Evolutionary conservation across 768 basidiomycete genomes (phyloP).

Genomic region (Suillus occidentalis): DNA sequence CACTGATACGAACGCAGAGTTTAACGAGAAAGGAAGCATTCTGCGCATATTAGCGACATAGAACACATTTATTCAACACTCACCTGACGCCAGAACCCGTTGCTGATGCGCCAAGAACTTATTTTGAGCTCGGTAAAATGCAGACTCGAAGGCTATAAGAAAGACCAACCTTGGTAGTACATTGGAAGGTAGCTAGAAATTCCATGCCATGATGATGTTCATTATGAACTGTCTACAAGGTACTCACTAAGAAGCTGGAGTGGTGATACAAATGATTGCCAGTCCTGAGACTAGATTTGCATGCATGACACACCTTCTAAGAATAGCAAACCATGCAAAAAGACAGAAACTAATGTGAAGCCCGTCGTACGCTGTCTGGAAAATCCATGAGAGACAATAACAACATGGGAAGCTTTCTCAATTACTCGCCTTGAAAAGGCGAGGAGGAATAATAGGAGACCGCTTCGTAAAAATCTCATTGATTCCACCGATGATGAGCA

Average conservation of each 20-base stretch:
- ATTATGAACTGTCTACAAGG: background rate
- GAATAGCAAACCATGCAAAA: constrained; percentile 37
- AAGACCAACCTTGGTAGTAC: constrained; percentile 36
- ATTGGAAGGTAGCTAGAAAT: constrained; percentile 36
- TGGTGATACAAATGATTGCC: background rate
- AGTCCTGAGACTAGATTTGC: background rate
- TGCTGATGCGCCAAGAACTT: constrained; percentile 38
- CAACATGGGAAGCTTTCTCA: background rate
- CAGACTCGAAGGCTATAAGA: background rate
- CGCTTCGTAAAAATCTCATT: constrained; percentile 37
- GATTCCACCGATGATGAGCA: constrained; percentile 29
- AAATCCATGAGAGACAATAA: background rate
- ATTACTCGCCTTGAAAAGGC: constrained; percentile 34
- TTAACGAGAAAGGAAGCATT: constrained; percentile 37
- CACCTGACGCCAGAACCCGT: constrained; percentile 34
- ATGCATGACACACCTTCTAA: constrained; percentile 27
- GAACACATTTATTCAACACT: background rate
- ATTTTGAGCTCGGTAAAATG: background rate
- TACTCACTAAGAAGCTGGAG: constrained; percentile 28
- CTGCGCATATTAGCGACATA: constrained; percentile 17
- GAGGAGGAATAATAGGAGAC: constrained; percentile 40
- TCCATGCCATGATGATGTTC: constrained; percentile 11
- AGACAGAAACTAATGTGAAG: constrained; percentile 29
- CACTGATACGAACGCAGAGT: constrained; percentile 18
- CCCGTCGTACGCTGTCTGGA: constrained; percentile 40